These are phyloP conservation scores for Centella asiatica DNA, from an alignment of 129 eudicot genomes.

Conservation along the genomic window DNA sequence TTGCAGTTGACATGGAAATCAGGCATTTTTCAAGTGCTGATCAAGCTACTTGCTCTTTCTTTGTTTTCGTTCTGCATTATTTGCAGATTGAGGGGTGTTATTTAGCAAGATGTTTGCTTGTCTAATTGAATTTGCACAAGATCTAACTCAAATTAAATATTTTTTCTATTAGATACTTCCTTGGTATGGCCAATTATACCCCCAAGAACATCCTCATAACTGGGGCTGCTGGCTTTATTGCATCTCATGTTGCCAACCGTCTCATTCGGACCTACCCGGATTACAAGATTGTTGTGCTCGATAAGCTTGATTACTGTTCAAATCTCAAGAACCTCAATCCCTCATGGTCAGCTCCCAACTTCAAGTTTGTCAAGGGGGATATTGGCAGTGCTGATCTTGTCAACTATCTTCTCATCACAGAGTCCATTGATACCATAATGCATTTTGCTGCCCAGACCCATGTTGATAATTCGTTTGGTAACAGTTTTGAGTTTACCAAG, in stretches of 20 bases:
- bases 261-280: slow-evolving; percentile 28
- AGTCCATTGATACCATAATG: slow-evolving; percentile 28
- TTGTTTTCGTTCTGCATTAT: neutral
- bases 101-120: neutral
- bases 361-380: slow-evolving; percentile 19
- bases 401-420: slow-evolving; percentile 17
- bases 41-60: neutral
- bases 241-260: slow-evolving; percentile 32
- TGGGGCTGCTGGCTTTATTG: slow-evolving; percentile 36
- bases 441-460: slow-evolving; percentile 28
- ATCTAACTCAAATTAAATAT: neutral
- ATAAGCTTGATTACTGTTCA: slow-evolving; percentile 28
- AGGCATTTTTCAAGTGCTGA: neutral
- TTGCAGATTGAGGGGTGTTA: too few relatives aligned
- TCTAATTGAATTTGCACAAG: neutral
- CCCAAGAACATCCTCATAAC: slow-evolving; percentile 37
- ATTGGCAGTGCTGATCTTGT: slow-evolving; percentile 21
- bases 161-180: slow-evolving; percentile 1
- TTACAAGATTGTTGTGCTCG: slow-evolving; percentile 30
- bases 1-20: neutral
- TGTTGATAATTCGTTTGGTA: slow-evolving; percentile 19
- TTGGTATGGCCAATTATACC: slow-evolving; percentile 17
- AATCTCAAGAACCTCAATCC: slow-evolving; percentile 25
- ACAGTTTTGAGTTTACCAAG: slow-evolving; percentile 23
- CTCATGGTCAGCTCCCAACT: slow-evolving; percentile 19